Evolutionary conservation across 305 asterid genomes (phyloP).

Genomic region (Rubia tinctorum): DNA sequence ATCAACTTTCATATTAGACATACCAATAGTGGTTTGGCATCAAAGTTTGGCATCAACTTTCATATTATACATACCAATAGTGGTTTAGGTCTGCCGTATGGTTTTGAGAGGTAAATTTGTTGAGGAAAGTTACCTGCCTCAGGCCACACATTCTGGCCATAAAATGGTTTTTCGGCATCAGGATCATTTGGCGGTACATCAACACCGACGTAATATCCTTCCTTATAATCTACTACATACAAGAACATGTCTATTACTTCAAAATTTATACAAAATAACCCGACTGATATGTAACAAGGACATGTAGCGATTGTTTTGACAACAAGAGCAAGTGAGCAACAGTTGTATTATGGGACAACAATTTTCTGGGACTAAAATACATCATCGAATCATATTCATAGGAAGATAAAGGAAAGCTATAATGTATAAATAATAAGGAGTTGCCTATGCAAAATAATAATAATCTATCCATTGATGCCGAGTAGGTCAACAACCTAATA

Average conservation of each 20-base stretch:
- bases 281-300: no score
- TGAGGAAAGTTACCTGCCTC: conserved; percentile 40
- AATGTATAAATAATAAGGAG: no score
- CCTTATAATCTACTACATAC: conserved; percentile 79
- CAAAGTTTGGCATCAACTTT: neutral
- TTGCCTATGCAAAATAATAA: no score
- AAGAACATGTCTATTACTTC: neutral
- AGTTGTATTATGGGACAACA: no score
- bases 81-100: conserved; percentile 8
- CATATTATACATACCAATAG: neutral
- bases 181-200: conserved; percentile 62
- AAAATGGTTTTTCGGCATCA: conserved; percentile 64
- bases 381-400: no score
- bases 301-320: no score
- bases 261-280: no score
- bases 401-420: no score
- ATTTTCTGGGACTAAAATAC: no score
- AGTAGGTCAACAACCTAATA: no score
- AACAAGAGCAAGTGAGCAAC: no score
- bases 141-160: conserved; percentile 82
- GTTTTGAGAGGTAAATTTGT: conserved; percentile 3
- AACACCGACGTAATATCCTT: conserved; percentile 87
- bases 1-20: conserved; percentile 40
- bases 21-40: neutral
- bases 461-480: no score